phyloP scores from a whole-genome alignment of 345 rosid species.

The Lepidium didymum region DNA sequence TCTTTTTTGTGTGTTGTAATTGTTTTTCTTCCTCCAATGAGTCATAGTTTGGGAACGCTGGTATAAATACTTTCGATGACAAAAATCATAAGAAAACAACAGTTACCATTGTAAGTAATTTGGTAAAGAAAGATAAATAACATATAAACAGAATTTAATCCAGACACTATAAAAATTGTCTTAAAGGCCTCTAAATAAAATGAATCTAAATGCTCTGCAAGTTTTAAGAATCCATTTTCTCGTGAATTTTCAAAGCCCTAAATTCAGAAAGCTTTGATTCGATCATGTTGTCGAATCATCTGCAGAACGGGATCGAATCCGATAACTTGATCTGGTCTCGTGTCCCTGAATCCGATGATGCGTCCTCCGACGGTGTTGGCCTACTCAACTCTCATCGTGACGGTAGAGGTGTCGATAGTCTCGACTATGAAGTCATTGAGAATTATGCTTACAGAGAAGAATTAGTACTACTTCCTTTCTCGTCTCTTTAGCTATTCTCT shows the following conservation, averaged over 20 bases:
- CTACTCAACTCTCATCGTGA: constrained; percentile 36
- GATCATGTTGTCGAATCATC: constrained; percentile 68
- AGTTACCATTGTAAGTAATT: too few species aligned
- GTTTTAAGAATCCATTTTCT: neutral
- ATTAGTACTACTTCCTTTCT: constrained; percentile 36
- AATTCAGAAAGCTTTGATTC: neutral
- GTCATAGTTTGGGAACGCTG: too few species aligned
- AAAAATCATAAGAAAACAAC: too few species aligned
- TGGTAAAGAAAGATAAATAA: neutral
- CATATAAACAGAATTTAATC: neutral
- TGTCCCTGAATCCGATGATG: constrained; percentile 69
- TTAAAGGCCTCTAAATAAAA: neutral
- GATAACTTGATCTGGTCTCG: constrained; percentile 73
- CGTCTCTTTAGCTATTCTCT: neutral
- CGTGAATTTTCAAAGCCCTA: constrained; percentile 15
- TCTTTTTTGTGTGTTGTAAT: too few species aligned
- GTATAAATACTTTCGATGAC: too few species aligned
- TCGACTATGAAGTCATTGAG: constrained; percentile 93
- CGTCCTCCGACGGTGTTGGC: constrained; percentile 46
- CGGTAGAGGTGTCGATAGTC: constrained; percentile 59
- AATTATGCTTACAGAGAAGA: constrained; percentile 90
- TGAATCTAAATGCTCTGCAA: neutral
- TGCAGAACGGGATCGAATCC: constrained; percentile 72
- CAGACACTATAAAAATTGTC: constrained; percentile 9
- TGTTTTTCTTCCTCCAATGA: too few species aligned